Evolutionary conservation across 768 basidiomycete species (phyloP).

Genomic region (Hirschioporus abietinus): DNA sequence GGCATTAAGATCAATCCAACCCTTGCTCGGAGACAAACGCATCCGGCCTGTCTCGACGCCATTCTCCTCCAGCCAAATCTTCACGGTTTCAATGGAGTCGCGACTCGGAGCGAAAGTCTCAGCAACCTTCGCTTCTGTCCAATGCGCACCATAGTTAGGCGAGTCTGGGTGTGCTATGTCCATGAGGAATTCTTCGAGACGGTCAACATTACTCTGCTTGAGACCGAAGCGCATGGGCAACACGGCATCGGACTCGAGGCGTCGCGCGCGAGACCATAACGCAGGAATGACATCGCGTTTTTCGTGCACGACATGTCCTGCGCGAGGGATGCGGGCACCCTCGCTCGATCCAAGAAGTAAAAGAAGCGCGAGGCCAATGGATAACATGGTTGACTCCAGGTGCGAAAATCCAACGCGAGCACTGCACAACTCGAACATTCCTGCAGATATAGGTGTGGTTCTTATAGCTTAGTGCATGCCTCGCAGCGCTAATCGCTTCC

Average conservation of each 20-base stretch:
- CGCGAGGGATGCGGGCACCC: constrained; percentile 5
- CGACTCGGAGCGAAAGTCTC: constrained; percentile 37
- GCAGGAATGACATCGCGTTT: constrained; percentile 29
- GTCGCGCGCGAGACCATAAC: constrained; percentile 28
- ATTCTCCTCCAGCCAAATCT: constrained; percentile 31
- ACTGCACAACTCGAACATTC: neutral
- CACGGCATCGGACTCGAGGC: constrained; percentile 24
- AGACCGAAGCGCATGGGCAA: constrained; percentile 44
- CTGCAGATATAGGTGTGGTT: neutral
- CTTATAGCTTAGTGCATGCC: neutral
- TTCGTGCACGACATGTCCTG: constrained; percentile 31
- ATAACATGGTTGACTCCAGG: neutral
- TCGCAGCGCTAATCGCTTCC: neutral
- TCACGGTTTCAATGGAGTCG: constrained; percentile 32
- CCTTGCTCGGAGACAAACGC: constrained; percentile 24
- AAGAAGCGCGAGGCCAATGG: neutral
- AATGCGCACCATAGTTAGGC: constrained; percentile 40
- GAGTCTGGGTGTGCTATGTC: constrained; percentile 41
- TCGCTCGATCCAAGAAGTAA: neutral
- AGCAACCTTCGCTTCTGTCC: constrained; percentile 33
- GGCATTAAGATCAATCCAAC: constrained; percentile 37
- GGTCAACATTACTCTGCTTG: constrained; percentile 34
- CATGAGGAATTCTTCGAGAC: constrained; percentile 35
- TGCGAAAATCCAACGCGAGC: neutral
- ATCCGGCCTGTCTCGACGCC: constrained; percentile 33